Base-by-base conservation (phyloP, 148 eudicot species). In the Polygonum aviculare region DNA sequence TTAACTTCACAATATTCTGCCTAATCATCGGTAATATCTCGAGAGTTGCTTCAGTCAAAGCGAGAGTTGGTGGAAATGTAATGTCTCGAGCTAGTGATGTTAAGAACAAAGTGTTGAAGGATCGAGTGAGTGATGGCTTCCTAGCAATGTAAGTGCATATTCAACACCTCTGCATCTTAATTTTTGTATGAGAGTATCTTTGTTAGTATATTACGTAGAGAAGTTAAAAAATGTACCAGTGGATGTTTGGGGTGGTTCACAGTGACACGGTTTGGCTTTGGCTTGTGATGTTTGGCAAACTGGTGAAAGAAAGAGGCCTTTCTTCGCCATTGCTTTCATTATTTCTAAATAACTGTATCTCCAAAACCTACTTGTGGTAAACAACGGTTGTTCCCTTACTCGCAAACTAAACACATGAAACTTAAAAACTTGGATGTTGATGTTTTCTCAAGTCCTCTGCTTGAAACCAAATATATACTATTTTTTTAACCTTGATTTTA, bases 91-190 rank as follows among this genome's bases (percentile, higher is more conserved):
- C 80, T 75, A 88, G 85, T 83, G 78, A 79, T 80, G 77, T 75
- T 59, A 83, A 85, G 54, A 79, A 81, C 82, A 80, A 86, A 74
- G 81, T 81, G 72, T 78, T 77, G 78, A 87, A 78, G 77, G 83
- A 85, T 65, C 87, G 84, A 87, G 86, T 74, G 39, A 90, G 85
- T 73, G 86, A 90, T 76, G 84, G 81, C 39, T 85, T 73, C 65
- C 67, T 79, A 62, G 16, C 16, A 59, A 83, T 77, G 92, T 92
- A 83, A 85, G 97, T 78, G 77, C 49, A 69, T 72, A 26, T 21
- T 44, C 2, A 15, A 44, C 38, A 72, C 44, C 54, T 71, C 12
- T 15, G 54, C 44, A 72, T 15, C 9, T 22, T 7, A 72, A 4
- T 31, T 67, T 51, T n/a, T 63, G 41, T 19, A 7, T 2, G 51